Evolutionary conservation across 2,329 filamentous ascomycete species (phyloP), one percentile per base, ranked within the genome.

Genomic region (Colletotrichum tamarilloi): DNA sequence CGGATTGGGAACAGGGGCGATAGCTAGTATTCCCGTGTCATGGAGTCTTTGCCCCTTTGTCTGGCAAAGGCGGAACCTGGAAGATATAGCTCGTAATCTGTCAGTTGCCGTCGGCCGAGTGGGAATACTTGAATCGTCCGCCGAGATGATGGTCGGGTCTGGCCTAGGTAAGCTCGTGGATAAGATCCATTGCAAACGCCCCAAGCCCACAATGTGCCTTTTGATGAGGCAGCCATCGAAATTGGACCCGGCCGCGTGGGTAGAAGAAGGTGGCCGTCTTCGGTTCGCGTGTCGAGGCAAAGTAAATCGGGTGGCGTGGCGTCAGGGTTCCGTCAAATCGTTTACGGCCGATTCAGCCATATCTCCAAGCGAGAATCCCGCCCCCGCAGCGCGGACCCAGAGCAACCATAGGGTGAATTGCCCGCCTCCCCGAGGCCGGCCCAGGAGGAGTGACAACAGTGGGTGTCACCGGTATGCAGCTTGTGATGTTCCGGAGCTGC

Each of bases 251-350:
- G 26, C 53, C 46, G 42, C 53, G 24, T 42, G 66, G 59, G 63
- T 63, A 49, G 42, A 49, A 49, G 24, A 38, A 22, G 49, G 46
- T 60, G 30, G 42, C 70, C 70, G 66, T 55, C 14, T 73, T 73
- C 66, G 32, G 70, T 60, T 73, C 69, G 58, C 59, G 70, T 59
- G 65, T 72, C 16, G 30, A 64, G 12, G 59, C 11, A 58, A 69
- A 69, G 66, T 56, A 46, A 69, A 73, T 73, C 66, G 66, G 57
- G 42, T 24, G 66, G 59, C 70, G 66, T 59, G 65, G 66, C 65
- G 59, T 16, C 59, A 59, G 65, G 65, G 69, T 60, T 64, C 70
- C 66, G 59, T 69, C 55, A 65, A 49, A 73, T 73, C 46, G 30
- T 26, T 35, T 49, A 49, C 55, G 70, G 67, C 59, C 66, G 57